These are phyloP conservation scores for Crithidia expoeki DNA, from an alignment of 208 protist species.

Conservation along the genomic window DNA sequence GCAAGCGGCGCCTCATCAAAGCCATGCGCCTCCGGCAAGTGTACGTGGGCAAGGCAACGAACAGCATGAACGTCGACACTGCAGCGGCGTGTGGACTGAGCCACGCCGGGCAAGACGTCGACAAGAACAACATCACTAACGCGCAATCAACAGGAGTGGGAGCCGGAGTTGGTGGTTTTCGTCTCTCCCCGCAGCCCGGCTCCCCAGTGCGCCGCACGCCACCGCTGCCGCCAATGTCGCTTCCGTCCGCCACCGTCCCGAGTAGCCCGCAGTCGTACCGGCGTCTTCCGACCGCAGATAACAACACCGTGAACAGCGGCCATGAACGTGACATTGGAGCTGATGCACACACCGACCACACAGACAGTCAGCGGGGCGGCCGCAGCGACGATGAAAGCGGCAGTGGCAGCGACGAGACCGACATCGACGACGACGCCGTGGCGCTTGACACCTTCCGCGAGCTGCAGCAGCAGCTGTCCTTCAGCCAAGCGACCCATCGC, in stretches of 20 bases:
- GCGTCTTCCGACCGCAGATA: not conserved
- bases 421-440: constrained; percentile 27
- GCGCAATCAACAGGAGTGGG: constrained; percentile 9
- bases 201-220: constrained; percentile 29
- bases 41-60: constrained; percentile 4
- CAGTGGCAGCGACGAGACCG: constrained; percentile 29
- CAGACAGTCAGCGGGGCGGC: not conserved
- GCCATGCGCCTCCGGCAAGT: constrained; percentile 24
- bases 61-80: not conserved
- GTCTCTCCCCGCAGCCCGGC: constrained; percentile 24
- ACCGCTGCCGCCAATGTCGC: constrained; percentile 25
- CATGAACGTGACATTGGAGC: constrained; percentile 10
- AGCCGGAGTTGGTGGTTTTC: not conserved
- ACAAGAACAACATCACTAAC: not conserved
- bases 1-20: constrained; percentile 31
- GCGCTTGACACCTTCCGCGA: constrained; percentile 29
- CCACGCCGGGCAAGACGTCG: constrained; percentile 17
- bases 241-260: constrained; percentile 17
- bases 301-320: not conserved
- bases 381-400: constrained; percentile 20
- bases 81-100: constrained; percentile 2
- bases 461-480: constrained; percentile 52
- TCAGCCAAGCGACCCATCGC: constrained; percentile 43
- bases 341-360: not conserved
- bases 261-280: constrained; percentile 6